Conservation (phyloP, 805 yeast species). For the Candida endomychidarum region DNA sequence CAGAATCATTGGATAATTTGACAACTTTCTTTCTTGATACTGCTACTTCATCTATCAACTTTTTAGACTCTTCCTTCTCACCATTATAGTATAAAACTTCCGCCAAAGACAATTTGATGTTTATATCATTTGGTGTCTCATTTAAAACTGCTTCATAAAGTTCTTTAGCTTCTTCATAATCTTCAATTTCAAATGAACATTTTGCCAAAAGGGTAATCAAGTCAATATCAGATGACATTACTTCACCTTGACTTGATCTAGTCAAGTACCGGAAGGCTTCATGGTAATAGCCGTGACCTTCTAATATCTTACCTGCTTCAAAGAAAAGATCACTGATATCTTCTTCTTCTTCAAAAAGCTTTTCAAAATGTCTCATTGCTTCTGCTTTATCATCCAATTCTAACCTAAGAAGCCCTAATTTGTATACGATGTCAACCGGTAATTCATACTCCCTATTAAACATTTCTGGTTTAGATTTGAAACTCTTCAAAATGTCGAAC, state of each 20-base stretch:
- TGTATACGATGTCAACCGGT: conserved; percentile 86
- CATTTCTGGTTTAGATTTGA: conserved; percentile 17
- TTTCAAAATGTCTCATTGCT: conserved; percentile 68
- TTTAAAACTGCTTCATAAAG: conserved; percentile 55
- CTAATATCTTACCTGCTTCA: conserved; percentile 75
- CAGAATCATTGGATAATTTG: conserved; percentile 2
- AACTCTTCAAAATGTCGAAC: conserved; percentile 30
- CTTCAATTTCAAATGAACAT: conserved; percentile 73
- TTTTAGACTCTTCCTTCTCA: conserved; percentile 55
- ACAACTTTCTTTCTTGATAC: conserved; percentile 2
- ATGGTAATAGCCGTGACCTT: conserved; percentile 64
- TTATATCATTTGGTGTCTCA: conserved; percentile 64
- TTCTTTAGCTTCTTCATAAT: conserved; percentile 61
- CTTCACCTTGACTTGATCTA: conserved; percentile 48
- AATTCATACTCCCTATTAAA: conserved; percentile 38
- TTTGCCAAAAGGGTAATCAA: conserved; percentile 64
- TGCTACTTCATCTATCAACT: conserved; percentile 52
- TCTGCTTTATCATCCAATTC: conserved; percentile 63
- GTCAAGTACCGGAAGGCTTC: conserved; percentile 71
- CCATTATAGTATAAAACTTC: conserved; percentile 74
- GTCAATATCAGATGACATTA: conserved; percentile 27
- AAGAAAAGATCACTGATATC: conserved; percentile 71
- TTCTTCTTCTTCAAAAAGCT: conserved; percentile 55
- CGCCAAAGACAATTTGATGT: conserved; percentile 73
- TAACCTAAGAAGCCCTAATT: conserved; percentile 74